These are phyloP conservation scores for Amanita rubescens DNA, from an alignment of 768 basidiomycete species.

Conservation along the genomic window DNA sequence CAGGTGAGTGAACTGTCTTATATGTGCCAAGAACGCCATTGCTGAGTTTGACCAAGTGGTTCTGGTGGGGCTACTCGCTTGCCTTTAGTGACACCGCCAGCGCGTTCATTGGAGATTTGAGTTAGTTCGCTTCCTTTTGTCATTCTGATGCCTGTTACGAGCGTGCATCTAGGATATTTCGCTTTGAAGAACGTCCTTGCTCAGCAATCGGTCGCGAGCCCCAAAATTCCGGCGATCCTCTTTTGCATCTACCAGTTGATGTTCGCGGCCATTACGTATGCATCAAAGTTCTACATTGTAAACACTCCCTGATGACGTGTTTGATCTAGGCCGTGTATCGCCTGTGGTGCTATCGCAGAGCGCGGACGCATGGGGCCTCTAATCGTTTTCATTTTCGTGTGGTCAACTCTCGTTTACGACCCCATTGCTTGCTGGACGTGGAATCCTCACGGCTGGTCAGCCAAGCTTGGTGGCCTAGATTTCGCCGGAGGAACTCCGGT, in stretches of 20 bases:
- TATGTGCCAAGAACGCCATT: background rate
- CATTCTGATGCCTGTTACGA: background rate
- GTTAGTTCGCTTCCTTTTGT: conserved; percentile 31
- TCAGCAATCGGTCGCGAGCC: conserved; percentile 65
- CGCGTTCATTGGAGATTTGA: conserved; percentile 79
- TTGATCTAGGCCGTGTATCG: conserved; percentile 63
- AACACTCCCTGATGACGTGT: conserved; percentile 8
- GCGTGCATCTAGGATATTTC: conserved; percentile 57
- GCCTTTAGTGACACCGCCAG: conserved; percentile 76
- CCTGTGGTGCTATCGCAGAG: conserved; percentile 90
- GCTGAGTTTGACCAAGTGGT: conserved; percentile 53
- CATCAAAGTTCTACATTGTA: conserved; percentile 3
- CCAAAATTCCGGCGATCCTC: conserved; percentile 62
- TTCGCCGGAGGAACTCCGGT: conserved; percentile 97
- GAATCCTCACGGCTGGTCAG: conserved; percentile 76
- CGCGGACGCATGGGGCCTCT: conserved; percentile 79
- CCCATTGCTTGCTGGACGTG: conserved; percentile 97
- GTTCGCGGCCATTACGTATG: conserved; percentile 86
- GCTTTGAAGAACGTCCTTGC: conserved; percentile 72
- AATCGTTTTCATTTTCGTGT: conserved; percentile 84
- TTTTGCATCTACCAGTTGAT: conserved; percentile 86
- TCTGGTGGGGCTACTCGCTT: conserved; percentile 95
- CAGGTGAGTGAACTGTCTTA: conserved; percentile 44
- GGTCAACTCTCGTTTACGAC: conserved; percentile 87
- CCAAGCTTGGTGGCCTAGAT: conserved; percentile 74